These are phyloP conservation scores for Rhizopogon rudus DNA, from an alignment of 768 basidiomycete genomes.

Conservation along the genomic window DNA sequence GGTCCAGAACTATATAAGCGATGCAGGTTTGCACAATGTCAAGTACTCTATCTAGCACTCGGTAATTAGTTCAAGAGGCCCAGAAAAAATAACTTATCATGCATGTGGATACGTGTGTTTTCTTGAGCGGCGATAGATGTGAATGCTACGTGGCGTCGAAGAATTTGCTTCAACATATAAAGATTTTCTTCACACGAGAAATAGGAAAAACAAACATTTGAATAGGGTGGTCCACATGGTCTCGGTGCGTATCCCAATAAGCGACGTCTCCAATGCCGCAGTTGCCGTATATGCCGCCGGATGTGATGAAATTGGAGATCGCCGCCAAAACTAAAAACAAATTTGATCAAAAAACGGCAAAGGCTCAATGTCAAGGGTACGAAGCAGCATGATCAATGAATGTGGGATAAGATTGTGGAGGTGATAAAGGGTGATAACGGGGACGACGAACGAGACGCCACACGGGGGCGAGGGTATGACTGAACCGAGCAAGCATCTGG, in stretches of 20 bases:
- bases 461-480: slow-evolving; percentile 12
- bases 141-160: slow-evolving; percentile 24
- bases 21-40: not conserved
- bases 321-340: not conserved
- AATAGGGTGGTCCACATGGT: slow-evolving; percentile 10
- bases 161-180: slow-evolving; percentile 6
- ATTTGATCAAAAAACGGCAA: not conserved
- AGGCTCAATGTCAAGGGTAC: slow-evolving; percentile 4
- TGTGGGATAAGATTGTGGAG: slow-evolving; percentile 18
- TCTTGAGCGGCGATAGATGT: slow-evolving; percentile 28
- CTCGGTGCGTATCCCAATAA: slow-evolving; percentile 4
- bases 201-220: slow-evolving; percentile 14
- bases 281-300: slow-evolving; percentile 9
- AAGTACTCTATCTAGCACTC: not conserved
- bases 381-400: slow-evolving; percentile 6
- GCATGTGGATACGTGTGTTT: slow-evolving; percentile 22
- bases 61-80: slow-evolving; percentile 1
- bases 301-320: slow-evolving; percentile 8
- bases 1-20: not conserved
- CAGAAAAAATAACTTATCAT: slow-evolving; percentile 20
- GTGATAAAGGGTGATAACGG: slow-evolving; percentile 14
- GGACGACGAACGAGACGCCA: slow-evolving; percentile 14
- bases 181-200: slow-evolving; percentile 15
- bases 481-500: slow-evolving; percentile 20
- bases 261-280: slow-evolving; percentile 3